A percentile compares a stretch with the other conserved stretches of the same genome.
These are phyloP conservation scores for Sugiyamaella grinbergsii DNA, from an alignment of 1,139 yeast species.

Conservation along the genomic window DNA sequence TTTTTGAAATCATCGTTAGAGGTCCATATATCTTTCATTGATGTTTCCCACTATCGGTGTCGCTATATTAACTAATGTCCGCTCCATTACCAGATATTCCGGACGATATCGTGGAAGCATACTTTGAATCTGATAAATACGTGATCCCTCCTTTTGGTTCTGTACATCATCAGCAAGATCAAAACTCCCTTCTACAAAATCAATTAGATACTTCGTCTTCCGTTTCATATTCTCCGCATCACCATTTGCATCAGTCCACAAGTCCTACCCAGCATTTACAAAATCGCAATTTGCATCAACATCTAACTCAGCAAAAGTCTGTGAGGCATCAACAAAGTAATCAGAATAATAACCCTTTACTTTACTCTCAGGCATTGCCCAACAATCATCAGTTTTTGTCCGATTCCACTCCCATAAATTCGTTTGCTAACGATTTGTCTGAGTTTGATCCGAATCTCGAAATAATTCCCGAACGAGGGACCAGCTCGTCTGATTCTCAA, in stretches of 20 bases:
- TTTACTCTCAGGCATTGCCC: neutral
- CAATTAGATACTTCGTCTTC: slow-evolving; percentile 11
- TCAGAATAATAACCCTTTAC: neutral
- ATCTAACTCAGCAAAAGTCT: slow-evolving; percentile 5
- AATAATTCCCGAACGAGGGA: neutral
- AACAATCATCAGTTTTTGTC: slow-evolving; percentile 1
- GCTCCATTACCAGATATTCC: slow-evolving; percentile 18
- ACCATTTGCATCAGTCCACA: slow-evolving; percentile 2
- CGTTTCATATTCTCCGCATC: slow-evolving; percentile 7
- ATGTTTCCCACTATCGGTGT: neutral
- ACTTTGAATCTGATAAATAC: slow-evolving; percentile 18
- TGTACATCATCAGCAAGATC: slow-evolving; percentile 10
- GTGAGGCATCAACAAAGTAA: neutral
- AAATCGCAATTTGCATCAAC: slow-evolving; percentile 6
- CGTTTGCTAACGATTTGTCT: slow-evolving; percentile 2
- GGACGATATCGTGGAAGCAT: slow-evolving; percentile 18
- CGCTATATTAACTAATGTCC: slow-evolving; percentile 2
- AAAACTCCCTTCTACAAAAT: slow-evolving; percentile 6
- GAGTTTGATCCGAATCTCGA: slow-evolving; percentile 4
- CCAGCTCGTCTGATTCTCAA: neutral
- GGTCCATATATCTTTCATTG: neutral
- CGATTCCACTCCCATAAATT: neutral
- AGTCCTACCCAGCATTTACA: neutral
- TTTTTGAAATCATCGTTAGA: neutral
- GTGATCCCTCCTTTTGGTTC: slow-evolving; percentile 8